These are phyloP conservation scores for Melampsora americana DNA, from an alignment of 1,284 basidiomycete species.

Conservation along the genomic window DNA sequence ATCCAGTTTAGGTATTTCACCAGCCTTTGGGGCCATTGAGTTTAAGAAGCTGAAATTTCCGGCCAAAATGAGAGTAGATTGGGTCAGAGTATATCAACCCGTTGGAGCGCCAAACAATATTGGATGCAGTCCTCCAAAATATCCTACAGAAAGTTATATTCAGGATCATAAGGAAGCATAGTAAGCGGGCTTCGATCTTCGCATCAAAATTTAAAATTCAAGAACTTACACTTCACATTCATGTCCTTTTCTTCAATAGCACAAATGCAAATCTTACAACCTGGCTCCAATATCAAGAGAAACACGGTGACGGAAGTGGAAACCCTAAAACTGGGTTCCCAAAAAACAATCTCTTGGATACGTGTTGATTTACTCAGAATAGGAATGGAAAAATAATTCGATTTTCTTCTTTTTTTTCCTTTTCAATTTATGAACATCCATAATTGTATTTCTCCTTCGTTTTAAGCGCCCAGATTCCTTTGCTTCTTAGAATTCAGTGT, in stretches of 20 bases:
- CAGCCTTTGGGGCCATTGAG: conserved; percentile 47
- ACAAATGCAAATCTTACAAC: conserved; percentile 57
- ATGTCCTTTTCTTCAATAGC: conserved; percentile 46
- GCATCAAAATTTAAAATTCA: background rate
- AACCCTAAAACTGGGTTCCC: conserved; percentile 40
- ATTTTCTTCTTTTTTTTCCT: no score
- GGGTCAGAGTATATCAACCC: conserved; percentile 46
- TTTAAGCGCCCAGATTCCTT: no score
- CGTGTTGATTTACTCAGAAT: conserved; percentile 15
- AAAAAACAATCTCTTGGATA: conserved; percentile 40
- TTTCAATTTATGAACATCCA: no score
- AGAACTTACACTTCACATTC: background rate
- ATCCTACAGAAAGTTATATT: conserved; percentile 76
- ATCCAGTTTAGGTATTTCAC: conserved; percentile 44
- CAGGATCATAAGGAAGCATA: conserved; percentile 36
- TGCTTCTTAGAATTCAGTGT: no score
- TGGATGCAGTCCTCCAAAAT: conserved; percentile 74
- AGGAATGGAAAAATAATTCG: no score
- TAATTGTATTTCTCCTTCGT: no score
- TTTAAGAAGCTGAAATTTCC: conserved; percentile 45
- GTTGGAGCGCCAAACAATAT: conserved; percentile 62
- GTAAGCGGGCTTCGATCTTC: conserved; percentile 10
- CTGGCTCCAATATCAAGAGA: conserved; percentile 50
- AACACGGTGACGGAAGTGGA: conserved; percentile 22
- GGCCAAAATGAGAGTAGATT: conserved; percentile 45